Conservation (phyloP, 805 yeast genomes). For the Yamadazyma philogaea region DNA sequence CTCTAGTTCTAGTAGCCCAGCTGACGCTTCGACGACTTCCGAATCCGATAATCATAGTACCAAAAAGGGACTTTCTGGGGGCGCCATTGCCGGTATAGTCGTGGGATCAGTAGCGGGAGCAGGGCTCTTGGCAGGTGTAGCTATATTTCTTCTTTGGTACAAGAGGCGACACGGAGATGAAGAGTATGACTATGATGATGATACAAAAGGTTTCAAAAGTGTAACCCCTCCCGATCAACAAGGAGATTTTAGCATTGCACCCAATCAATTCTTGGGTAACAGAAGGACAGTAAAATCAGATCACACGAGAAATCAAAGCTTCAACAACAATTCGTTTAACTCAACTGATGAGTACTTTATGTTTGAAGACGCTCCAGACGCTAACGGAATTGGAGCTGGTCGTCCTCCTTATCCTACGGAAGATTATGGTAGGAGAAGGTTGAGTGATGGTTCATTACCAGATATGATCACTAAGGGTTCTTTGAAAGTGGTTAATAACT, state of each 20-base stretch:
- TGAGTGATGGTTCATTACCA: conserved; percentile 55
- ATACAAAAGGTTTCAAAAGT: conserved; percentile 8
- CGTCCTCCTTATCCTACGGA: conserved; percentile 15
- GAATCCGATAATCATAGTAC: conserved; percentile 14
- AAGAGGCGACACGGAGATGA: conserved; percentile 38
- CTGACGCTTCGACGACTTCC: not conserved
- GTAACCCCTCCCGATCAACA: conserved; percentile 7
- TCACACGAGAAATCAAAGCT: conserved; percentile 15
- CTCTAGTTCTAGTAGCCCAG: not conserved
- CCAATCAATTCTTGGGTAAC: conserved; percentile 24
- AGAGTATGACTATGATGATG: conserved; percentile 39
- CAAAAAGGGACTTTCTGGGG: conserved; percentile 28
- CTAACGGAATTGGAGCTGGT: not conserved
- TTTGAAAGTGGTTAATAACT: conserved; percentile 48
- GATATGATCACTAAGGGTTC: conserved; percentile 48
- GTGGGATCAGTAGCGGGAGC: conserved; percentile 42
- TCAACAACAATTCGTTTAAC: conserved; percentile 17
- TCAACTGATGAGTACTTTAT: conserved; percentile 22
- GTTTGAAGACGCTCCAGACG: conserved; percentile 13
- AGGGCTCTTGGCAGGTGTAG: conserved; percentile 29
- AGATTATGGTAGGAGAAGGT: conserved; percentile 45
- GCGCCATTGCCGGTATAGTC: conserved; percentile 42
- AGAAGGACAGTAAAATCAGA: conserved; percentile 20
- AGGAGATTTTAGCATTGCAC: conserved; percentile 11
- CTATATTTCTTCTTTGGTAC: conserved; percentile 39